Evolutionary conservation across 2,329 filamentous ascomycete genomes (phyloP).

Genomic region (Fusarium xyrophilum): DNA sequence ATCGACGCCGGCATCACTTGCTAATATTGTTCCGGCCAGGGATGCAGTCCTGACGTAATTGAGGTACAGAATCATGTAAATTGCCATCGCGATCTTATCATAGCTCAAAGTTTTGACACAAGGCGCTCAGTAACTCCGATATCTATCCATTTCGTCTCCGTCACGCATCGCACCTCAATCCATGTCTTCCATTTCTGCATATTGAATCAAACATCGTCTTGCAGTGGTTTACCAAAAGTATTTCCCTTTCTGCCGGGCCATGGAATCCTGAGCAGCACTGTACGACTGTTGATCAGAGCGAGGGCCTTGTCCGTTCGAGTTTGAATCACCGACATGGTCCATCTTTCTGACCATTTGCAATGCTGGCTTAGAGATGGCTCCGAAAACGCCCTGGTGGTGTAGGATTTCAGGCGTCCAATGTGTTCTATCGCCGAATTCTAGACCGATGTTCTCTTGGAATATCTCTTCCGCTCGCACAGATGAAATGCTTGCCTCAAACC

Average conservation of each 20-base stretch:
- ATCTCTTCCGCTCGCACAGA: constrained; percentile 31
- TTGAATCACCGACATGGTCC: constrained; percentile 43
- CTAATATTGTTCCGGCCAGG: constrained; percentile 48
- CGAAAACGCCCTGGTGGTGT: constrained; percentile 31
- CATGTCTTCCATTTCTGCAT: not conserved
- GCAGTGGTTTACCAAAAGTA: constrained; percentile 31
- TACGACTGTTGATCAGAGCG: constrained; percentile 5
- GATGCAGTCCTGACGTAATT: not conserved
- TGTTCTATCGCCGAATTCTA: constrained; percentile 41
- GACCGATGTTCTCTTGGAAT: constrained; percentile 37
- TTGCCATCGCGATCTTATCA: not conserved
- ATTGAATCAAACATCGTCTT: not conserved
- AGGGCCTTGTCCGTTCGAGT: constrained; percentile 36
- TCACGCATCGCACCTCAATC: not conserved
- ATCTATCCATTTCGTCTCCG: not conserved
- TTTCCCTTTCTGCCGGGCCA: not conserved
- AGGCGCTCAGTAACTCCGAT: not conserved
- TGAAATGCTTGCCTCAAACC: constrained; percentile 42
- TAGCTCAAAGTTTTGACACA: not conserved
- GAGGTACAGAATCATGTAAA: not conserved
- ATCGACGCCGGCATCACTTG: constrained; percentile 46
- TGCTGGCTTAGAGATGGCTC: constrained; percentile 41
- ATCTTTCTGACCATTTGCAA: constrained; percentile 44
- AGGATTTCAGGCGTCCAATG: constrained; percentile 39
- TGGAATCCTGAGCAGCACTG: constrained; percentile 8